Percentiles rank a stretch among this genome's conserved stretches.
phyloP scores from a whole-genome alignment of 192 early-diverging fungal species.

The Allomyces arbusculus region DNA sequence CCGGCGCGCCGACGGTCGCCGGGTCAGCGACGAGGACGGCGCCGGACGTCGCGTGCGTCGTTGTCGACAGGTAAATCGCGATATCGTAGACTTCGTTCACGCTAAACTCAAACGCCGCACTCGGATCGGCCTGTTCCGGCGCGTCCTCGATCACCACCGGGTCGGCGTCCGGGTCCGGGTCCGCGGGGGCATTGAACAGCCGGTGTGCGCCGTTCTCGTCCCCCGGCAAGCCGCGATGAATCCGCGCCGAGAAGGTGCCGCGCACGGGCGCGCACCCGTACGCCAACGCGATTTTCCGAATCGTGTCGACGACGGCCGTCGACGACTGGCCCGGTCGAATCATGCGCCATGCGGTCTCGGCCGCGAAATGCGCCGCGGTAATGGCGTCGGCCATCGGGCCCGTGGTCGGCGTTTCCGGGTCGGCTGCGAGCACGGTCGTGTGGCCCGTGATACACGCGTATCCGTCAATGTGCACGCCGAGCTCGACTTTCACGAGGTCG shows the following conservation, averaged over 20 bases:
- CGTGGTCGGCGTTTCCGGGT: slow-evolving; percentile 31
- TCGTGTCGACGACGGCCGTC: slow-evolving; percentile 33
- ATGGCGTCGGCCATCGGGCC: slow-evolving; percentile 42
- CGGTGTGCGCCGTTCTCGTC: too few species aligned
- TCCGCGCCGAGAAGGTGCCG: slow-evolving; percentile 41
- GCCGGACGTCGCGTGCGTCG: slow-evolving; percentile 5
- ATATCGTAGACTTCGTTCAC: slow-evolving; percentile 53
- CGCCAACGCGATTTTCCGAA: slow-evolving; percentile 28
- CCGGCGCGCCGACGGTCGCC: slow-evolving; percentile 14
- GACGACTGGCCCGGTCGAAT: slow-evolving; percentile 50
- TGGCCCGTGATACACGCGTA: slow-evolving; percentile 63
- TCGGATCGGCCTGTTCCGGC: not conserved
- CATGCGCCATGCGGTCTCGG: slow-evolving; percentile 62
- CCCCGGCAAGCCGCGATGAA: slow-evolving; percentile 25
- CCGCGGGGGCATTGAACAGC: slow-evolving; percentile 39
- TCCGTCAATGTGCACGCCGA: slow-evolving; percentile 82
- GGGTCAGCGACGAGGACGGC: too few species aligned
- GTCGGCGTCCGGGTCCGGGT: slow-evolving; percentile 4
- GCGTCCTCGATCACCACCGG: too few species aligned
- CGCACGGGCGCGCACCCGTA: slow-evolving; percentile 49
- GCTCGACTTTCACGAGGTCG: slow-evolving; percentile 79
- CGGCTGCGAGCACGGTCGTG: slow-evolving; percentile 48
- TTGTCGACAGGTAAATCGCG: slow-evolving; percentile 46
- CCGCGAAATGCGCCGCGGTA: slow-evolving; percentile 58
- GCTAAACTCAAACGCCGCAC: slow-evolving; percentile 45